phyloP scores from a whole-genome alignment of 768 basidiomycete species.

The Trametes sanguinea region DNA sequence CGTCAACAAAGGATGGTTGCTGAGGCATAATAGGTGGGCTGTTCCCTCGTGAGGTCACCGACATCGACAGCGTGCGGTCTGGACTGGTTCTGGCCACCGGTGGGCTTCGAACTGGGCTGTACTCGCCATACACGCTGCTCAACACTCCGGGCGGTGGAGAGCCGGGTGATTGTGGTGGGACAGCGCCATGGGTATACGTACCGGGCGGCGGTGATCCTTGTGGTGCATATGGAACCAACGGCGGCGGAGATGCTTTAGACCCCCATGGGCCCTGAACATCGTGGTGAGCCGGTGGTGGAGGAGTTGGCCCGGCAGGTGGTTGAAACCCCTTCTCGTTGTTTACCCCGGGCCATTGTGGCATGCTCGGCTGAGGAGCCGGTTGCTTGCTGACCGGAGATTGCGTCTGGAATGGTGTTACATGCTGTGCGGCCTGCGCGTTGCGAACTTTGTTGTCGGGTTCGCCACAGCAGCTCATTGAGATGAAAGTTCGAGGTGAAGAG shows the following conservation, averaged over 20 bases:
- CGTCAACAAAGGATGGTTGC: constrained; percentile 41
- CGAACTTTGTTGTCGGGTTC: constrained; percentile 36
- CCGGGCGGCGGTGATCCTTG: constrained; percentile 23
- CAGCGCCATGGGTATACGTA: constrained; percentile 10
- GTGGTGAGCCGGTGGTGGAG: constrained; percentile 41
- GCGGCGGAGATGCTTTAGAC: constrained; percentile 16
- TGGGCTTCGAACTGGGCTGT: constrained; percentile 15
- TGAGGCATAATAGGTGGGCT: constrained; percentile 27
- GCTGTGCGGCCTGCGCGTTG: constrained; percentile 38
- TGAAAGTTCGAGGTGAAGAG: background rate
- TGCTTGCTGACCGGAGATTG: constrained; percentile 49
- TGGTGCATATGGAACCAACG: constrained; percentile 13
- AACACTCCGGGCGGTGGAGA: constrained; percentile 10
- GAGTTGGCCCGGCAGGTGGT: constrained; percentile 47
- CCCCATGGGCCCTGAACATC: constrained; percentile 11
- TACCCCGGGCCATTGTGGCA: constrained; percentile 25
- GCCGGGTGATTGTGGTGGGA: constrained; percentile 5
- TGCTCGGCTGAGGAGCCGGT: constrained; percentile 45
- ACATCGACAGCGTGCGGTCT: constrained; percentile 26
- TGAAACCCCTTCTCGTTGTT: constrained; percentile 43
- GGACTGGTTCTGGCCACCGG: constrained; percentile 35
- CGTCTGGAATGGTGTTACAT: constrained; percentile 26
- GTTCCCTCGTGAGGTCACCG: constrained; percentile 22
- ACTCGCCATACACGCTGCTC: constrained; percentile 11
- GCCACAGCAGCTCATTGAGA: constrained; percentile 71